Conservation (phyloP, 2,329 filamentous ascomycete genomes). For the Colletotrichum kahawae region DNA sequence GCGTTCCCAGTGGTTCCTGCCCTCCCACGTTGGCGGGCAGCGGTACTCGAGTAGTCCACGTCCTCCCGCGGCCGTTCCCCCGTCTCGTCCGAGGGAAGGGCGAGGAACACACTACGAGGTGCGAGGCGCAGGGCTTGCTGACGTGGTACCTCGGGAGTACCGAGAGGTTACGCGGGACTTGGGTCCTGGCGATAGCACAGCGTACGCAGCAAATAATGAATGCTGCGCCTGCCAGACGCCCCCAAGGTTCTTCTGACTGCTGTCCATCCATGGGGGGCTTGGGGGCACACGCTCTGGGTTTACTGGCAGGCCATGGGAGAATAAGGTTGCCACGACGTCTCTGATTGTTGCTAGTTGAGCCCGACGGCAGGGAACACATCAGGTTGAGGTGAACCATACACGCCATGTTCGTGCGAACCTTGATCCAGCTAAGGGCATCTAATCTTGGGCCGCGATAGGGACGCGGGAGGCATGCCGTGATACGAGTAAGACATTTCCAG, state of each 20-base stretch:
- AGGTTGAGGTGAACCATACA: background rate
- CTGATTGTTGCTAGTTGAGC: background rate
- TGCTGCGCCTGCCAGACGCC: background rate
- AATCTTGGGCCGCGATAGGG: background rate
- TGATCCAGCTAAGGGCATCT: background rate
- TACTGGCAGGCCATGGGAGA: background rate
- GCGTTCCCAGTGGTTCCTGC: slow-evolving; percentile 8
- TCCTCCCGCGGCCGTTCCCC: background rate
- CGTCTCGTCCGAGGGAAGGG: background rate
- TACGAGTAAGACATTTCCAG: slow-evolving; percentile 2
- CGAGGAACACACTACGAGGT: background rate
- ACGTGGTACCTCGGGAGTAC: slow-evolving; percentile 3
- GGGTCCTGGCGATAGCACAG: background rate
- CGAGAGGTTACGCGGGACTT: background rate
- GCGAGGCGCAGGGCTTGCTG: slow-evolving; percentile 3
- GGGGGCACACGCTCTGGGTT: background rate
- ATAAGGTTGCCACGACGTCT: background rate
- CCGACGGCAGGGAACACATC: background rate
- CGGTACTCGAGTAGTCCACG: background rate
- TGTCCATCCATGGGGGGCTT: background rate
- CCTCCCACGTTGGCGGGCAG: background rate
- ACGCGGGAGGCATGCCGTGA: background rate
- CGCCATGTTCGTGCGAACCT: background rate
- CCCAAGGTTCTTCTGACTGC: background rate
- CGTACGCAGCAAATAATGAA: background rate